Conservation (phyloP, 257 asterid species). For the Orobanche coerulescens region DNA sequence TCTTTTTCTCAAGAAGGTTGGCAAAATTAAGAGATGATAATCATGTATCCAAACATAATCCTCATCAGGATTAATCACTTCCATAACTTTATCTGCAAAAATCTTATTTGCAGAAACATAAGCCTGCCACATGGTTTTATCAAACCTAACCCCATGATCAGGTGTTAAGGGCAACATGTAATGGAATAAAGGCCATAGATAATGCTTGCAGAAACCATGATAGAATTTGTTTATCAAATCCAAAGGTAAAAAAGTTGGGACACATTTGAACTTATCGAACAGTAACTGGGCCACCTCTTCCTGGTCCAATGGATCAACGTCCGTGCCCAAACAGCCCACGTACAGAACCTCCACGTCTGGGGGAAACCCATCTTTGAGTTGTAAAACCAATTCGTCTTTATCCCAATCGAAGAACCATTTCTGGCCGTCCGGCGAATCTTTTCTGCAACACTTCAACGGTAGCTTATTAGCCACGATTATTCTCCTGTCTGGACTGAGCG, state of each 20-base stretch:
- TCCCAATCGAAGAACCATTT: constrained; percentile 89
- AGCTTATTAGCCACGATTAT: constrained; percentile 67
- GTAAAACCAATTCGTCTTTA: constrained; percentile 48
- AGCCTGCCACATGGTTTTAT: constrained; percentile 59
- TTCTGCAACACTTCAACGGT: constrained; percentile 42
- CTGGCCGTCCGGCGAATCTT: neutral
- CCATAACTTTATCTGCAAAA: constrained; percentile 77
- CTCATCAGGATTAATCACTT: constrained; percentile 68
- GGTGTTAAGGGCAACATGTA: constrained; percentile 73
- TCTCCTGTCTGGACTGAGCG: constrained; percentile 34
- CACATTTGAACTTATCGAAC: constrained; percentile 61
- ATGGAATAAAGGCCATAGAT: constrained; percentile 84
- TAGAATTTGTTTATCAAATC: constrained; percentile 54
- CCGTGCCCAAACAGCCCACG: constrained; percentile 57
- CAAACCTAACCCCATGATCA: constrained; percentile 62
- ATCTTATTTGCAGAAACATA: constrained; percentile 76
- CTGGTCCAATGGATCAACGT: constrained; percentile 48
- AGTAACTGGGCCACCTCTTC: constrained; percentile 65
- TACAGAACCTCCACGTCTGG: constrained; percentile 47
- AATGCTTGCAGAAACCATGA: constrained; percentile 91
- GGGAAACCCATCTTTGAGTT: constrained; percentile 59
- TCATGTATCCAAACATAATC: constrained; percentile 90
- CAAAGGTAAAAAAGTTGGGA: constrained; percentile 59
- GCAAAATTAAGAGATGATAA: constrained; percentile 77
- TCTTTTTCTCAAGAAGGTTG: constrained; percentile 75